Base-by-base conservation (phyloP, 208 protist species). In the Crithidia expoeki region DNA sequence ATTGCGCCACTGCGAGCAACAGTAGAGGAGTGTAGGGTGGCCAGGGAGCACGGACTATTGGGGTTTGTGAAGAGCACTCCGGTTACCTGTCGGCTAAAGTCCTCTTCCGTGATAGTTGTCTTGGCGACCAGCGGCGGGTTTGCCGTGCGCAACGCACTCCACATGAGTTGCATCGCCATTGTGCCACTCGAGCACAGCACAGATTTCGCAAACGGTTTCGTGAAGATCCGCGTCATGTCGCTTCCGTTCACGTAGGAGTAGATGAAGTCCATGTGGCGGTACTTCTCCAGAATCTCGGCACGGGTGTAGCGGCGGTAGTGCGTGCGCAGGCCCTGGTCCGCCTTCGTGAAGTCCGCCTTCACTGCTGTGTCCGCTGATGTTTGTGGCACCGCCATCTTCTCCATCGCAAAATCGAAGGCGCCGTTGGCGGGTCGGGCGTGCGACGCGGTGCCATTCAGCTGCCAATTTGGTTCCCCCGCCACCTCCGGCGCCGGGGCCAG, bases 231-330 rank as follows among this genome's bases (percentile, higher is more conserved):
- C 16, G 63, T 69, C 51, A 69, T 49, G 63, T 69, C 63, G 63
- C 63, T 69, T 23, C 63, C 63, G 38, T 69, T 69, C 25, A 69
- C 63, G 63, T 69, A 69, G 51, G 63, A 69, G 63, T 69, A 69
- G 51, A 69, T 69, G 63, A 60, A 69, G 63, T 69, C 63, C 23
- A 69, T n/a, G 51, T 69, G 51, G n/a, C 34, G 33, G 51, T 68
- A 21, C 4, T 28, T 28, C 23, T n/a, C 34, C 21, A 59, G 63
- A 9, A 59, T 23, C 36, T 68, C 63, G 50, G 10, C 51, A 21
- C 36, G 50, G n/a, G 27, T 68, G 51, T 60, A 60, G 36, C 23
- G 63, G 36, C 51, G 49, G 63, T 69, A 69, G 63, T 60, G 62
- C 62, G 62, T 68, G 25, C 62, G 50, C 47, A 68, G 47, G 11